Percentiles rank a stretch among this genome's conserved stretches.
These are phyloP conservation scores for Chamaecyparis obtusa DNA, from an alignment of 75 land plant genomes.

Conservation along the genomic window DNA sequence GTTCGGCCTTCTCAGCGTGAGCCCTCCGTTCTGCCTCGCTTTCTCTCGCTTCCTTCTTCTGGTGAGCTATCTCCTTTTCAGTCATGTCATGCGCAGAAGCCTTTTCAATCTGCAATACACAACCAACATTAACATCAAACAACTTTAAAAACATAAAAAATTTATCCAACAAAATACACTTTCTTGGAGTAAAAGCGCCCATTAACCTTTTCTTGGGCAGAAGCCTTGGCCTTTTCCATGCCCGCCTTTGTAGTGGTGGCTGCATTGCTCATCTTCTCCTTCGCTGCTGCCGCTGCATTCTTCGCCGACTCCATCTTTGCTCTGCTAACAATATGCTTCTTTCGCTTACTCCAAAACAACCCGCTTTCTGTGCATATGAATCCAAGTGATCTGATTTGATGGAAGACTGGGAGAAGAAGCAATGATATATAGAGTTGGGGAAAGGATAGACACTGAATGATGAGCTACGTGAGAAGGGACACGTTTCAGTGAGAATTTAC, in stretches of 20 bases:
- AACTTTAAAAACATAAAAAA: no score
- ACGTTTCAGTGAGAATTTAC: not conserved
- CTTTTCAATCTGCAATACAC: constrained; percentile 23
- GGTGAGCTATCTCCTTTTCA: constrained; percentile 29
- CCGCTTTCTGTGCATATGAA: not conserved
- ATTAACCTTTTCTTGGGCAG: constrained; percentile 18
- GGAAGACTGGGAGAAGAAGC: not conserved
- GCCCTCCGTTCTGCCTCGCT: constrained; percentile 32
- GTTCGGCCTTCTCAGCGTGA: constrained; percentile 34
- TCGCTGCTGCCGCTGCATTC: constrained; percentile 13
- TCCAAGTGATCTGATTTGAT: not conserved
- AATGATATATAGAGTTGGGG: not conserved
- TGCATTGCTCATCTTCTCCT: constrained; percentile 28
- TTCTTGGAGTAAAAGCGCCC: not conserved
- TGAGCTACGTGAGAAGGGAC: not conserved
- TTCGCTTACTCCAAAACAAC: no score
- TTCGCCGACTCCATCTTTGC: constrained; percentile 8
- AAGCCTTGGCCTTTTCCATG: constrained; percentile 10
- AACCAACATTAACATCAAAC: not conserved
- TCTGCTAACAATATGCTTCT: not conserved
- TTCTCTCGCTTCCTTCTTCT: constrained; percentile 38
- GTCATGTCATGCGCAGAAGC: constrained; percentile 24
- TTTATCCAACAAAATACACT: no score
- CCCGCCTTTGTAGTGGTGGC: constrained; percentile 15
- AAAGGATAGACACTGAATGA: not conserved